Conservation (phyloP, 2,329 filamentous ascomycete genomes). For the Hypoxylon sp. region DNA sequence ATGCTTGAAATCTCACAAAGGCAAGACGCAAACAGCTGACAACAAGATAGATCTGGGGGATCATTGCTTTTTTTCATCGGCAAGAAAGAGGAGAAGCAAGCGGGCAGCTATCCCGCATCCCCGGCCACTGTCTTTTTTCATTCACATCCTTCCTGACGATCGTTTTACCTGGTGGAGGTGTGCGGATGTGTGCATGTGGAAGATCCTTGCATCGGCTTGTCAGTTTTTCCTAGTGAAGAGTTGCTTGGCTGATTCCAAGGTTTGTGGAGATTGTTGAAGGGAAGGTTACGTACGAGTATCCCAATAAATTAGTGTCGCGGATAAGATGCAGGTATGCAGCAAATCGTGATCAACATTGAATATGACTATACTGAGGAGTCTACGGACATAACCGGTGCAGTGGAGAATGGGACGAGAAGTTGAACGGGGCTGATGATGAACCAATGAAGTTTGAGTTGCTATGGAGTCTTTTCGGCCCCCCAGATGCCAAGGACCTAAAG, state of each 20-base stretch:
- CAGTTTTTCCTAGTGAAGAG: conserved; percentile 21
- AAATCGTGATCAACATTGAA: conserved; percentile 30
- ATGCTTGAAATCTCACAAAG: conserved; percentile 21
- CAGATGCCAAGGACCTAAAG: conserved; percentile 33
- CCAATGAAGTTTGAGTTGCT: conserved; percentile 28
- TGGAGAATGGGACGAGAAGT: conserved; percentile 22
- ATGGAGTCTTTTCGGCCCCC: conserved; percentile 31
- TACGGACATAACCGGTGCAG: conserved; percentile 32
- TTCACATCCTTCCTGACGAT: conserved; percentile 5
- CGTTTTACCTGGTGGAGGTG: conserved; percentile 7
- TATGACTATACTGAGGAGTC: too few relatives aligned
- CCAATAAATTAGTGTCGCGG: too few relatives aligned
- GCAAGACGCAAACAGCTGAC: conserved; percentile 22
- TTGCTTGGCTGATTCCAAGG: not conserved
- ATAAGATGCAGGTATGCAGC: too few relatives aligned
- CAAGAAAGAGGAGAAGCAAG: conserved; percentile 20
- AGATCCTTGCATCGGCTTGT: conserved; percentile 14
- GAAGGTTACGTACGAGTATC: too few relatives aligned
- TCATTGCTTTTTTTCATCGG: conserved; percentile 1
- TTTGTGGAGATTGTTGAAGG: too few relatives aligned
- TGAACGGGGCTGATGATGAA: conserved; percentile 6
- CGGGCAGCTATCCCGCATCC: not conserved
- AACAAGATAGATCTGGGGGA: not conserved
- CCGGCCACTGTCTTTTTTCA: conserved; percentile 2
- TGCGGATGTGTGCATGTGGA: not conserved